Evolutionary conservation across 257 asterid genomes (phyloP).

Genomic region (Solanum verrucosum): DNA sequence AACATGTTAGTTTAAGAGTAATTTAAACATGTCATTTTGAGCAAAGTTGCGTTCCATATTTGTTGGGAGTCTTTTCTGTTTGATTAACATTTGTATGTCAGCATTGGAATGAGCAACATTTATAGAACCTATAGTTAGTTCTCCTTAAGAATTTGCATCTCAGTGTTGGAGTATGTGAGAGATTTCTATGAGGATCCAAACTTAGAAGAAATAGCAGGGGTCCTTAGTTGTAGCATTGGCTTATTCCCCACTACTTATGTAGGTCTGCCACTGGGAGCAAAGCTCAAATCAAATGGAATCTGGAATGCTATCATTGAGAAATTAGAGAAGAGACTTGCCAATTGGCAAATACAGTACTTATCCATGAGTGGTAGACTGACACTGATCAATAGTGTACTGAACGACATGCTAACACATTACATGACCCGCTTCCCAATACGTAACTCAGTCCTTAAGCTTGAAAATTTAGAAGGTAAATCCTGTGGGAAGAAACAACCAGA

Average conservation of each 20-base stretch:
- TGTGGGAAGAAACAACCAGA: neutral
- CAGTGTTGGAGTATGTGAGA: neutral
- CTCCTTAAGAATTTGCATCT: neutral
- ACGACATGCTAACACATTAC: neutral
- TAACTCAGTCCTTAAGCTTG: neutral
- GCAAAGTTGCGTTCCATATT: neutral
- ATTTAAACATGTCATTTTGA: neutral
- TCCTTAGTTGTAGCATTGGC: neutral
- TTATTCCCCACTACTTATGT: neutral
- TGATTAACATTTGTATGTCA: neutral
- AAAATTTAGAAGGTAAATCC: neutral
- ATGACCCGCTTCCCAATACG: neutral
- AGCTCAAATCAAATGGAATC: neutral
- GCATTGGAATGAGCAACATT: neutral
- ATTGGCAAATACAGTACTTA: neutral
- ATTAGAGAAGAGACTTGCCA: neutral
- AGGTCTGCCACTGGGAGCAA: neutral
- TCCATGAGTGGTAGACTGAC: neutral
- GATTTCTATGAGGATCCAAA: neutral
- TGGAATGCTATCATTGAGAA: neutral
- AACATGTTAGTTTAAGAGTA: neutral
- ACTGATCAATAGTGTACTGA: neutral
- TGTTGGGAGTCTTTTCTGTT: neutral
- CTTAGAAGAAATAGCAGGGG: neutral
- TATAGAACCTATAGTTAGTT: neutral